Evolutionary conservation across 1,284 basidiomycete genomes (phyloP), one percentile per base, ranked within the genome.

Genomic region (Cryptococcus sp.): DNA sequence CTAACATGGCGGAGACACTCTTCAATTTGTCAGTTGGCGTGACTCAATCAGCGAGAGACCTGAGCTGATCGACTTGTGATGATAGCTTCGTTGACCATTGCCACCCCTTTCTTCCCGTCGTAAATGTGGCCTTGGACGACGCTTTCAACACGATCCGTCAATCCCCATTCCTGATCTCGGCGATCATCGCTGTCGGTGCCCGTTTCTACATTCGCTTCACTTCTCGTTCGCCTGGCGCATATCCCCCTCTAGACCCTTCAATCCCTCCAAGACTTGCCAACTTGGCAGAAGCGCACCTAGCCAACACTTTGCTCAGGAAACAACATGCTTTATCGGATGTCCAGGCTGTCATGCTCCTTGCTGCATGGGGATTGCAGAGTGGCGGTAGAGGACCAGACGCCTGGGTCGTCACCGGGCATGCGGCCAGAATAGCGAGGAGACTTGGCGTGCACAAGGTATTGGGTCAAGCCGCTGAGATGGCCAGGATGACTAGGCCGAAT

Each of bases 331-430:
- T 76, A 47, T 62, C 63, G 5, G 74, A 76, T 46, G 73, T 75
- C 0, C 74, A 76, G 48, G 73, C 69, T 17, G 71, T 68, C 5
- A 49, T 76, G 42, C 59, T 76, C 1, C 54, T 76, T 15, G 68
- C 72, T 1, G 73, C 69, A 1, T 76, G 73, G 72, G 71, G 74
- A 10, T 49, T 76, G 25, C 63, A 67, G 41, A 54, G 59, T 19
- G 69, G 67, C 17, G 74, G 73, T 1, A 55, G 56, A 10, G 72
- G 72, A 20, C 70, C 70, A 8, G 73, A 75, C 44, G 61, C 68
- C 11, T 75, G 72, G 73, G 56, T 75, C 22, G 60, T 73, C 16
- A 72, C 73, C 4, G 71, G 73, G 19, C 72, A 73, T 57, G 71
- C 70, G 23, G 64, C 64, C 13, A 53, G 70, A 25, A 57, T 73